Evolutionary conservation across 345 rosid genomes (phyloP).

Genomic region (Linum trigynum): DNA sequence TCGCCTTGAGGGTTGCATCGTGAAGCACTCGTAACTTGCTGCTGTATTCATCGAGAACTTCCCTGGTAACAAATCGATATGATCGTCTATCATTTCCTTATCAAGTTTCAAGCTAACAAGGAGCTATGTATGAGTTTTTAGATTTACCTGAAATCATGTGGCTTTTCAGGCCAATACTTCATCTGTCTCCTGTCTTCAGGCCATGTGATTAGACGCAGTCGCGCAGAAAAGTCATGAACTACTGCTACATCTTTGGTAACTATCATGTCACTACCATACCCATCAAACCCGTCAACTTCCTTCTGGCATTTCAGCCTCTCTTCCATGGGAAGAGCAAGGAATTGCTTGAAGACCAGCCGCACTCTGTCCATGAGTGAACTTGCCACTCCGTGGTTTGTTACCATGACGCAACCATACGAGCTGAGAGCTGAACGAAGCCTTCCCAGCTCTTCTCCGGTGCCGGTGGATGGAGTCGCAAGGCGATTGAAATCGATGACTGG

Average conservation of each 20-base stretch:
- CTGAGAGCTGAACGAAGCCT: not conserved
- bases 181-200: not conserved
- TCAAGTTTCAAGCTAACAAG: not conserved
- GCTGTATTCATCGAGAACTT: not conserved
- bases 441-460: not conserved
- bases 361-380: not conserved
- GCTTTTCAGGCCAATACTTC: not conserved
- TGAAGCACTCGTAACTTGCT: not conserved
- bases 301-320: not conserved
- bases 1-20: slow-evolving; percentile 6
- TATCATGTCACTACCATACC: not conserved
- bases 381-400: not conserved
- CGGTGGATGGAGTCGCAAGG: not conserved
- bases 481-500: not conserved
- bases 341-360: not conserved
- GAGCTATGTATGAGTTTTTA: not conserved
- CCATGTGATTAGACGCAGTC: not conserved
- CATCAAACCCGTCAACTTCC: not conserved
- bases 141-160: not conserved
- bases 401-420: not conserved
- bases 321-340: not conserved
- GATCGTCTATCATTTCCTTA: not conserved
- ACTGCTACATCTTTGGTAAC: not conserved
- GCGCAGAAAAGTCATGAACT: not conserved
- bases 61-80: not conserved